phyloP scores from a whole-genome alignment of 345 rosid genomes.

The Lenwebbia sp. region DNA sequence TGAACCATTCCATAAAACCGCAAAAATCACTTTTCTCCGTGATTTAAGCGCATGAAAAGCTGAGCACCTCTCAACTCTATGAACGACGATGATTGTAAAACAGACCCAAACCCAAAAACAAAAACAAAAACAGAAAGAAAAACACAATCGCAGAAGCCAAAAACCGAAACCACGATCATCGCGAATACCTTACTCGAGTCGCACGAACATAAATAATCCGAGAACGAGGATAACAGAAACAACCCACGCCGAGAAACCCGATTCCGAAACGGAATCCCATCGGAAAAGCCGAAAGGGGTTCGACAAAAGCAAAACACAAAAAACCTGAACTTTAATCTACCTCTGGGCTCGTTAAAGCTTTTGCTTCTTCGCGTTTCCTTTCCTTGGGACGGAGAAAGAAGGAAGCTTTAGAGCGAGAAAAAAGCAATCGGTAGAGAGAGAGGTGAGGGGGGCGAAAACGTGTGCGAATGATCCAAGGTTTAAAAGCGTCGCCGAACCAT shows the following conservation, averaged over 20 bases:
- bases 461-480: conserved; percentile 13
- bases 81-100: not conserved
- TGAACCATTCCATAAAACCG: conserved; percentile 29
- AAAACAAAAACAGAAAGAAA: not conserved
- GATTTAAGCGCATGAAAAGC: conserved; percentile 30
- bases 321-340: not conserved
- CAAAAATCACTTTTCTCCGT: conserved; percentile 9
- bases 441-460: not conserved
- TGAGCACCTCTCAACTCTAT: not conserved
- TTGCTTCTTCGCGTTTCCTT: not conserved
- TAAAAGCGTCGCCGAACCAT: not conserved
- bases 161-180: not conserved
- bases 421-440: not conserved
- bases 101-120: not conserved
- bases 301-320: not conserved
- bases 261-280: not conserved
- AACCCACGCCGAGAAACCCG: not conserved
- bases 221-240: not conserved
- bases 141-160: not conserved
- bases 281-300: not conserved
- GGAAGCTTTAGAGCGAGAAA: conserved; percentile 1
- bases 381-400: not conserved
- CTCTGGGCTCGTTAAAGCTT: not conserved
- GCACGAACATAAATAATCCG: not conserved
- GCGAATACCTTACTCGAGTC: not conserved